Base-by-base conservation (phyloP, 257 asterid genomes). In the Nicotiana sylvestris region DNA sequence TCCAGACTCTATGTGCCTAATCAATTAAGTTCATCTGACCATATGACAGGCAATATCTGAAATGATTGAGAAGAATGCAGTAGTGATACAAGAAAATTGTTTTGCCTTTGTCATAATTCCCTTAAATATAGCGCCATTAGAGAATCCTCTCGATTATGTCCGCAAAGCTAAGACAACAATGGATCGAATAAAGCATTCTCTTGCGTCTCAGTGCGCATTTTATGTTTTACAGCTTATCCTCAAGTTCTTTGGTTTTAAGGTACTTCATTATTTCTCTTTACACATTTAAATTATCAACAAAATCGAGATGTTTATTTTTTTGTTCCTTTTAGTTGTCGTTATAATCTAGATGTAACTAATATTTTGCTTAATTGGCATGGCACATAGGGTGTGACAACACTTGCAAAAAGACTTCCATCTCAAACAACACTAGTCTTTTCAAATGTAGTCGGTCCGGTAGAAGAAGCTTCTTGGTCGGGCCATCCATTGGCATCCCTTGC, bases 401-500 rank as follows among this genome's bases (percentile, higher is more conserved):
- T 70, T 70, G 60, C 37, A 5, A 7, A 43, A 43, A 70, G 58
- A 70, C n/a, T 43, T 70, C 60, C 35, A 12, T 70, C 78, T 25
- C 78, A 72, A 7, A 72, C 78, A 43, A 46, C 78, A 43, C 6
- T 43, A 72, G 21, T n/a, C 5, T 72, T 72, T 72, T 72, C 78
- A 72, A 72, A 46, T 12, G 60, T 72, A 72, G 78, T 37, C 32
- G 78, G 78, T 43, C 78, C 78, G 18, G 7, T 72, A 21, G 78
- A 72, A 72, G 78, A 72, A 43, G 60, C 21, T 72, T 72, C 78
- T 46, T 21, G 5, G 2, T 12, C 60, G 5, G 60, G 78, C 60
- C 37, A 21, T 39, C 78, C 78, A 12, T 43, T 46, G 60, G 37
- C 78, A 43, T 72, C 46, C 37, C 78, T 72, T 72, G 78, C 78